Evolutionary conservation across 805 yeast genomes (phyloP).

Genomic region (Yarrowia sp.): DNA sequence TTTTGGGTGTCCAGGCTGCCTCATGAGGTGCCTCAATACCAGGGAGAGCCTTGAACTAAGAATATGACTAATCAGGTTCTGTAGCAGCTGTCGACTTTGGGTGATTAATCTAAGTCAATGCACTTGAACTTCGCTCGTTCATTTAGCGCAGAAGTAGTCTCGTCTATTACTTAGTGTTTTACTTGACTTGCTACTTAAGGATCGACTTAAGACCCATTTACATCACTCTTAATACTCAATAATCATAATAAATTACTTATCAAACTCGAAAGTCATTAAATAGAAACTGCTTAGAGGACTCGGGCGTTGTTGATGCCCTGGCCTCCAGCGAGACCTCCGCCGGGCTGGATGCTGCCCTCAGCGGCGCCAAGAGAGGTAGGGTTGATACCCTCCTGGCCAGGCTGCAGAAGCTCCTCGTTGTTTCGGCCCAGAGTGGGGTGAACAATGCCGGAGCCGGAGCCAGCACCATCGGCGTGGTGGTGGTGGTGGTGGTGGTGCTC

Average conservation of each 20-base stretch:
- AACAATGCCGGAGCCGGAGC: not conserved
- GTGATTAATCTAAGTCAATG: too few relatives aligned
- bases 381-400: slow-evolving; percentile 22
- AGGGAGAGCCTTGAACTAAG: too few relatives aligned
- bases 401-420: slow-evolving; percentile 33
- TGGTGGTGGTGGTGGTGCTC: slow-evolving; percentile 40
- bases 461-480: slow-evolving; percentile 8
- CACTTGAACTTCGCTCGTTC: too few relatives aligned
- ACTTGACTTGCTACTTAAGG: too few relatives aligned
- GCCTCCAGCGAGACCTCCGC: not conserved
- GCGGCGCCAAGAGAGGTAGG: slow-evolving; percentile 28
- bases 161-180: too few relatives aligned
- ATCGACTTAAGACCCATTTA: not conserved
- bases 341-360: slow-evolving; percentile 15
- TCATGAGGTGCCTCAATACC: too few relatives aligned
- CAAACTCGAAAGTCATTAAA: not conserved
- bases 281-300: slow-evolving; percentile 12
- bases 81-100: too few relatives aligned
- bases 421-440: slow-evolving; percentile 37
- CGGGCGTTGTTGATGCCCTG: slow-evolving; percentile 25
- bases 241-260: slow-evolving; percentile 23
- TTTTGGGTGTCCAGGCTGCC: too few relatives aligned
- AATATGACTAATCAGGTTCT: too few relatives aligned
- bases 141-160: too few relatives aligned
- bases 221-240: not conserved